These are phyloP conservation scores for Dorcoceras hygrometricum DNA, from an alignment of 257 asterid species.

Conservation along the genomic window DNA sequence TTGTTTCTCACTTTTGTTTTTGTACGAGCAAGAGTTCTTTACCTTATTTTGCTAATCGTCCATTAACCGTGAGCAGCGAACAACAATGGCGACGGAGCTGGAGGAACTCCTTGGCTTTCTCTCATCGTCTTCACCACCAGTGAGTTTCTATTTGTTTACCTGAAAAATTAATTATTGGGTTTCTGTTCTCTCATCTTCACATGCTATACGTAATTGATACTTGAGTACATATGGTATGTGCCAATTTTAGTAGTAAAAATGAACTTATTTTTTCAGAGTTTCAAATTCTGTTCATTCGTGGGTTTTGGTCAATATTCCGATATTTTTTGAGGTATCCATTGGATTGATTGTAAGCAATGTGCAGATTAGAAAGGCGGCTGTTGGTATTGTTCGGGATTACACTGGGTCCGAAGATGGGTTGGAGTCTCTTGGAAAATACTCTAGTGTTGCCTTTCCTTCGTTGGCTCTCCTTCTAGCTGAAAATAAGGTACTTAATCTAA, in stretches of 20 bases:
- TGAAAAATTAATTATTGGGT: neutral
- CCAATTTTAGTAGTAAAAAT: neutral
- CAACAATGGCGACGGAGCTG: constrained; percentile 84
- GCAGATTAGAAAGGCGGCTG: constrained; percentile 79
- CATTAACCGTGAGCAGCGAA: neutral
- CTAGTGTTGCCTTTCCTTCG: constrained; percentile 48
- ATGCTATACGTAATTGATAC: neutral
- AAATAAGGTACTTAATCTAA: constrained; percentile 45
- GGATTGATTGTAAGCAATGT: neutral
- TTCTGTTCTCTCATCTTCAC: neutral
- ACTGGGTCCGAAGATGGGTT: constrained; percentile 95
- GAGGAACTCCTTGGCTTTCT: constrained; percentile 87
- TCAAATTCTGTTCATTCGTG: neutral
- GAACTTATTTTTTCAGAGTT: neutral
- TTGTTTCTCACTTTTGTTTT: too few relatives aligned
- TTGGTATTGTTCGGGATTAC: constrained; percentile 76
- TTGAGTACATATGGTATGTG: too few relatives aligned
- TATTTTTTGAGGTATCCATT: neutral
- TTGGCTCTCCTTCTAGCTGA: constrained; percentile 62
- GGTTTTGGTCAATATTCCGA: neutral
- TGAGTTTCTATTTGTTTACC: constrained; percentile 20
- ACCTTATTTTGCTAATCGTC: neutral
- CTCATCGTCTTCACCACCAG: constrained; percentile 75
- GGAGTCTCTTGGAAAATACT: constrained; percentile 60
- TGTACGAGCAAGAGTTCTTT: too few relatives aligned